Conservation (phyloP, 768 basidiomycete genomes). For the Antrodiella citrinella region DNA sequence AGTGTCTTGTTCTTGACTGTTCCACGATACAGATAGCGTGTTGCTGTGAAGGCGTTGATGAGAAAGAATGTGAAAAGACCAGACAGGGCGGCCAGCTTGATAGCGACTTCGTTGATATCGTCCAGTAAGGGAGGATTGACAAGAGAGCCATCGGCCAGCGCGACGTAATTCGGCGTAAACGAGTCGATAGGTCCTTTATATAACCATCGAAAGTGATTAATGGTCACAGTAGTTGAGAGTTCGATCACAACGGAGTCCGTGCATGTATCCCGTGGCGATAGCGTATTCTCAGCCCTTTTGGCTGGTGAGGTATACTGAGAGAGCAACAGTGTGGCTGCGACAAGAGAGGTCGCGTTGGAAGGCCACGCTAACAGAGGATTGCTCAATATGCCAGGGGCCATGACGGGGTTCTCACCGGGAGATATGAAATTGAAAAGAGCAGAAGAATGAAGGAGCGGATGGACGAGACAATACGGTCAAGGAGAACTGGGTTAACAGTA, state of each 20-base stretch:
- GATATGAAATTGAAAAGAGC: neutral
- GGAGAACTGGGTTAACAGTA: neutral
- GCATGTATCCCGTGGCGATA: conserved; percentile 1
- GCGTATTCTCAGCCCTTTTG: neutral
- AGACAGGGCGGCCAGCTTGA: conserved; percentile 40
- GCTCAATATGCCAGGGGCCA: neutral
- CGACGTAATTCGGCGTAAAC: conserved; percentile 40
- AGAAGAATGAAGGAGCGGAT: neutral
- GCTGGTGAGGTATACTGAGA: too few species aligned
- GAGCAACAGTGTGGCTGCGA: too few species aligned
- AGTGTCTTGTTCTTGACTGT: conserved; percentile 49
- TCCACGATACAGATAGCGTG: conserved; percentile 44
- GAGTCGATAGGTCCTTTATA: conserved; percentile 34
- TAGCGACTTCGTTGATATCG: conserved; percentile 33
- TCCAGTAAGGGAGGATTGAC: conserved; percentile 37
- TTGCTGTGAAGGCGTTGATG: conserved; percentile 42
- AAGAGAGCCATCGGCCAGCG: conserved; percentile 53
- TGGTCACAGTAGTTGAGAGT: conserved; percentile 40
- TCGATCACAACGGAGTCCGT: conserved; percentile 39
- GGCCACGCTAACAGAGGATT: neutral
- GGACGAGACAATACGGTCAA: neutral
- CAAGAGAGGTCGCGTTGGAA: neutral
- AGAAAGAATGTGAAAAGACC: conserved; percentile 42
- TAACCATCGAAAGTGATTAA: conserved; percentile 38
- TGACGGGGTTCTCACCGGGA: neutral